These are phyloP conservation scores for Arthrobotrys entomopaga DNA, from an alignment of 2,329 filamentous ascomycete genomes.

Conservation along the genomic window DNA sequence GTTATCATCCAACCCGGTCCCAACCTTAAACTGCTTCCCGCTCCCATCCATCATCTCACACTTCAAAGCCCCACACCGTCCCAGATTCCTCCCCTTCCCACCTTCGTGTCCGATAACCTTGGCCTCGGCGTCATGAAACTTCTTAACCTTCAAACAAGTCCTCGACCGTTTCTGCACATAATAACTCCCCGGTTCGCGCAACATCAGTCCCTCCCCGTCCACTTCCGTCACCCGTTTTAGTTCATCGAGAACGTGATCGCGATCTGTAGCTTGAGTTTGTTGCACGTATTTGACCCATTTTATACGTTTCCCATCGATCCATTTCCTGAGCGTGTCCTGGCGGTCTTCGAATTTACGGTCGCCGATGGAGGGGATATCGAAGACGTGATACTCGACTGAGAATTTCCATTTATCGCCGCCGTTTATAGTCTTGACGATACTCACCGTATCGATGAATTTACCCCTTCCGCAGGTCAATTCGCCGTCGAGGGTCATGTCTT, in stretches of 20 bases:
- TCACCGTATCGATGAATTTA: conserved; percentile 59
- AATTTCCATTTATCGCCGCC: conserved; percentile 58
- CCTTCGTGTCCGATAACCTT: conserved; percentile 58
- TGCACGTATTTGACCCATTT: conserved; percentile 58
- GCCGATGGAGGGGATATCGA: conserved; percentile 57
- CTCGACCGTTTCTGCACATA: conserved; percentile 57
- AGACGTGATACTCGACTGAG: conserved; percentile 58
- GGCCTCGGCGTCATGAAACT: conserved; percentile 58
- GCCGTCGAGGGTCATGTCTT: conserved; percentile 58
- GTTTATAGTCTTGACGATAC: conserved; percentile 58
- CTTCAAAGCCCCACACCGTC: conserved; percentile 57
- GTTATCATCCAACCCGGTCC: conserved; percentile 58
- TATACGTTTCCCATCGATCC: conserved; percentile 53
- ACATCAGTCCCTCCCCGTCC: conserved; percentile 58
- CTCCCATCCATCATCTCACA: conserved; percentile 59
- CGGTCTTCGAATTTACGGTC: conserved; percentile 57
- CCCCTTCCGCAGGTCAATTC: conserved; percentile 58
- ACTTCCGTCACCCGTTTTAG: conserved; percentile 56
- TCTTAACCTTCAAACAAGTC: conserved; percentile 59
- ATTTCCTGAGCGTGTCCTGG: conserved; percentile 52
- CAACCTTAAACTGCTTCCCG: conserved; percentile 58
- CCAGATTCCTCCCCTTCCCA: conserved; percentile 58
- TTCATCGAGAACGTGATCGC: conserved; percentile 57
- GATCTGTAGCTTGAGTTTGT: conserved; percentile 54
- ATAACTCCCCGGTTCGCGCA: conserved; percentile 56